Percentiles rank a stretch among this genome's conserved stretches.
phyloP scores from a whole-genome alignment of 208 protist genomes.

The Trypanosoma brucei region DNA sequence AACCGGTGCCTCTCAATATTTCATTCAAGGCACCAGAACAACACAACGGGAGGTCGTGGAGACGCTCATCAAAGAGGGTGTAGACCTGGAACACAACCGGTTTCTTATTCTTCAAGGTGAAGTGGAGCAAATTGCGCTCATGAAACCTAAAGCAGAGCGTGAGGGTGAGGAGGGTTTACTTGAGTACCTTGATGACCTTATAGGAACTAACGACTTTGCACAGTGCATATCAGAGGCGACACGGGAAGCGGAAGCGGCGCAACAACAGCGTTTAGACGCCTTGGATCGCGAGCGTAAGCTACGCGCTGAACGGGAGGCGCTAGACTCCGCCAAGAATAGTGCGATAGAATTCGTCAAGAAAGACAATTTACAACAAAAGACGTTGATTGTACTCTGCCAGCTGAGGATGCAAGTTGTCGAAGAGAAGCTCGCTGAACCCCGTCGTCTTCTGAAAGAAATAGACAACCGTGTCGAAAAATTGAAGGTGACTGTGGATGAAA shows the following conservation, averaged over 20 bases:
- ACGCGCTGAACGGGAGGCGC: conserved; percentile 92
- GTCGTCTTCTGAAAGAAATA: conserved; percentile 57
- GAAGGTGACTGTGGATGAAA: conserved; percentile 43
- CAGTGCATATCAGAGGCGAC: conserved; percentile 87
- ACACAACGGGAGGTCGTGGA: conserved; percentile 81
- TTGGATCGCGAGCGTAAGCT: conserved; percentile 91
- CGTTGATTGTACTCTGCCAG: conserved; percentile 90
- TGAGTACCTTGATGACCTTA: conserved; percentile 99
- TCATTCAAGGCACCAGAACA: conserved; percentile 69
- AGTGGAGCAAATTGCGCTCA: conserved; percentile 99
- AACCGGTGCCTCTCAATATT: conserved; percentile 95
- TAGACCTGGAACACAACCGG: conserved; percentile 99
- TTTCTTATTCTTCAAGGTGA: conserved; percentile 99
- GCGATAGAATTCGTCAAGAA: conserved; percentile 92
- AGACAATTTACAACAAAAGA: conserved; percentile 90
- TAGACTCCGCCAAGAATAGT: conserved; percentile 93
- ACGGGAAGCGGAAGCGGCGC: conserved; percentile 85
- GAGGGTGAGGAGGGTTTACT: conserved; percentile 98
- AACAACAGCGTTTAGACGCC: conserved; percentile 90
- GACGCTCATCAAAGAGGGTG: conserved; percentile 92
- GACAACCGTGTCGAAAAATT: conserved; percentile 55
- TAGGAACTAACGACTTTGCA: conserved; percentile 94
- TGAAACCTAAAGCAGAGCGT: conserved; percentile 98
- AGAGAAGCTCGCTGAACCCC: conserved; percentile 71
- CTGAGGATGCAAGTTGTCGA: conserved; percentile 72